Base-by-base conservation (phyloP, 2,329 filamentous ascomycete species). In the Pestalotiopsis fici region DNA sequence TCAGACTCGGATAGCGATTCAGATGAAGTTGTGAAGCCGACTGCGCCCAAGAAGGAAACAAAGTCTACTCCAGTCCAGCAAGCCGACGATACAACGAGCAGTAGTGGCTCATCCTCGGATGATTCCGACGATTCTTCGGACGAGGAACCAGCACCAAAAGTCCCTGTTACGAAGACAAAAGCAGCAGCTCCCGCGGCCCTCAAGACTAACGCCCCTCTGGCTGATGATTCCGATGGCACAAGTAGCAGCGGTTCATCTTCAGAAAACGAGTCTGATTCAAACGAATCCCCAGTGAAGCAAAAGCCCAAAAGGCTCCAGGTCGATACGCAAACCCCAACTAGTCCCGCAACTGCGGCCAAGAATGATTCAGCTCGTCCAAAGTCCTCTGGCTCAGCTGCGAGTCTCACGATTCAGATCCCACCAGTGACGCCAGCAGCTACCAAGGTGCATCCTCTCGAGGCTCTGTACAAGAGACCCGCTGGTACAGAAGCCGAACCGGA, bases 401-500 rank as follows among this genome's bases (percentile, higher is more conserved):
- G 80, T 72, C 78, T 90, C 56, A 85, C 83, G 28, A 87, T 90
- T 77, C 85, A 85, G 72, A 87, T 88, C 66, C 85, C 85, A 18
- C 80, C 83, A 23, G 69, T 79, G 65, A 83, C 83, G 5, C 82
- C 86, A 0, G 77, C 80, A n/a, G 69, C 77, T 3, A 71, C 78
- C 63, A 83, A 87, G 69, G 83, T 97, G 0, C 95, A 98, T 72
- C 95, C 96, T 0, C 86, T 98, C 1, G 95, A 98, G 82, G 94
- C 94, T 0, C 87, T 98, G 2, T 99, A 97, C 85, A 98, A 98
- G 81, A 89, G 89, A 4, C 80, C 88, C 0, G 86, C 88, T 43
- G 78, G 82, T 37, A 64, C 71, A 61, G 68, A 77, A 43, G 69
- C 74, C 68, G 68, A 83, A 74, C 67, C 83, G 82, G 72, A 87